Base-by-base conservation (phyloP, 306 rosid genomes). In the Rubus parviflorus region DNA sequence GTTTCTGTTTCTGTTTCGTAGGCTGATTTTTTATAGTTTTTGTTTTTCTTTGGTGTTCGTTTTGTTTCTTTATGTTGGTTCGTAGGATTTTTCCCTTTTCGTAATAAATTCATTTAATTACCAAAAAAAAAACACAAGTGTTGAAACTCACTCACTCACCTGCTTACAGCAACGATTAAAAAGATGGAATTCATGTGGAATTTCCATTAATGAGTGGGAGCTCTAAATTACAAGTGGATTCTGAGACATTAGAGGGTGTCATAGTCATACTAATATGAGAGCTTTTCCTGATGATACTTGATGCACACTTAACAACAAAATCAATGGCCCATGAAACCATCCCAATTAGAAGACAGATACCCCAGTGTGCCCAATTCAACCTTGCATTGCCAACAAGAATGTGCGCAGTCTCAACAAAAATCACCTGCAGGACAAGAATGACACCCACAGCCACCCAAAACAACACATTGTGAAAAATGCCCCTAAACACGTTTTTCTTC, bases 391-490 rank as follows among this genome's bases (percentile, higher is more conserved):
- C 67, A 11, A 15, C 52, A 0, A 71, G 20, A 22, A 15, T 23
- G 13, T 72, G 72, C 20, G 72, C 40, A 51, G 23, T 25, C 72
- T 72, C 82, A 20, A 62, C 54, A 25, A 40, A 63, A 41, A 35
- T n/a, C 45, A 23, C 54, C 64, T 79, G 82, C 40, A 42, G n/a
- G 0, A 6, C 9, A 30, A 79, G 15, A 72, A 25, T 61, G 17
- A 4, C 77, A 23, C 9, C 56, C 71, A 72, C 43, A 11, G 68
- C 77, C 73, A 79, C 66, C 77, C 66, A 63, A 79, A 79, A 52
- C 68, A 47, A 78, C 0, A 19, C 41, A 46, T 70, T 58, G 12
- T 4, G 20, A 60, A 19, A 38, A n/a, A 40, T 62, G 12, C 40
- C 64, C 38, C 46, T 8, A 23, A 72, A 30, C 20, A 61, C 52